Evolutionary conservation across 176 grass and related monocot species (phyloP).

Genomic region (Carex cristatella): DNA sequence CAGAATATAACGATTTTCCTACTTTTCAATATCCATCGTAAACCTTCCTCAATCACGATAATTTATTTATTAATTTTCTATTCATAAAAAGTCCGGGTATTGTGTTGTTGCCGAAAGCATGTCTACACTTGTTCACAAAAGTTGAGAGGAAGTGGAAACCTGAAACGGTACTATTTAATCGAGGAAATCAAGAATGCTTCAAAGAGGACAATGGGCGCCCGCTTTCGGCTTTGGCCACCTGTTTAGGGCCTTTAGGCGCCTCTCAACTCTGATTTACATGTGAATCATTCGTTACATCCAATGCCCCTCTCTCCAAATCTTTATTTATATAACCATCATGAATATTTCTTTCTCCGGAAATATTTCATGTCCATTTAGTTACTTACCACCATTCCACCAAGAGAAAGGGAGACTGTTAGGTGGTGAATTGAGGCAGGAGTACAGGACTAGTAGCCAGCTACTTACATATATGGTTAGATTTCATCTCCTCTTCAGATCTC

Average conservation of each 20-base stretch:
- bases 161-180: neutral
- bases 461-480: neutral
- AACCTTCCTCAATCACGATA: too few species aligned
- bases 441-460: slow-evolving; percentile 5
- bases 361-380: neutral
- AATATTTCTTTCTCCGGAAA: neutral
- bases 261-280: neutral
- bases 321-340: neutral
- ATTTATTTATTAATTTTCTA: too few species aligned
- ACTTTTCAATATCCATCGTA: too few species aligned
- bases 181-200: slow-evolving; percentile 1
- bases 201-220: neutral
- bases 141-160: slow-evolving; percentile 2
- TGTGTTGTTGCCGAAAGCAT: neutral
- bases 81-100: neutral
- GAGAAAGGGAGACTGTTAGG: slow-evolving; percentile 14
- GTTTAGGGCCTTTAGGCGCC: neutral
- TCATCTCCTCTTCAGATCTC: neutral
- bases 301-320: neutral
- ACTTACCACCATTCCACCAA: neutral
- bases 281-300: slow-evolving; percentile 10
- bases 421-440: slow-evolving; percentile 9
- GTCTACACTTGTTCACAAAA: neutral
- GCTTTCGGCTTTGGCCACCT: slow-evolving; percentile 5
- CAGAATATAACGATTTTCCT: too few species aligned